These are phyloP conservation scores for Podila epigama DNA, from an alignment of 192 early-diverging fungal species.

Conservation along the genomic window DNA sequence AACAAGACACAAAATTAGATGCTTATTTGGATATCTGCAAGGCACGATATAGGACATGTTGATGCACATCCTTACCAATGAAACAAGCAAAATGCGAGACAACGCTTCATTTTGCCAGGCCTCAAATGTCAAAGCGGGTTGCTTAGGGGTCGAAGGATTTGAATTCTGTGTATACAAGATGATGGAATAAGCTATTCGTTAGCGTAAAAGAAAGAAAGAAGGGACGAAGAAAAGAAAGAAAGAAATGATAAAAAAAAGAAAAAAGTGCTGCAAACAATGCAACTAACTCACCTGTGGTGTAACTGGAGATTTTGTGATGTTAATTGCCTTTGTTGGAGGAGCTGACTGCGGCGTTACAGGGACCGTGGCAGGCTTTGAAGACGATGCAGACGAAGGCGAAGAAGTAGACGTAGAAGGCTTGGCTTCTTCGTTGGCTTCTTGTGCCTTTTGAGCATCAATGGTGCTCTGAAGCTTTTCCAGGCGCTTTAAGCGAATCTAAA, in stretches of 20 bases:
- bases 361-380: not conserved
- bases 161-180: constrained; percentile 4
- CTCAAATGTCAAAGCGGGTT: constrained; percentile 58
- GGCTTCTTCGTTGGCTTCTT: constrained; percentile 3
- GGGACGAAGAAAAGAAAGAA: not conserved
- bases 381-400: constrained; percentile 3
- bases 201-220: not conserved
- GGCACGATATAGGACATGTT: not conserved
- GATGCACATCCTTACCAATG: constrained; percentile 66
- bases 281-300: not conserved
- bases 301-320: constrained; percentile 4
- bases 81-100: constrained; percentile 78
- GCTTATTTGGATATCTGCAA: not conserved
- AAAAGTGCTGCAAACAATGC: no score
- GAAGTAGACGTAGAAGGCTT: not conserved
- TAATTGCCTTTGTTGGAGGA: not conserved
- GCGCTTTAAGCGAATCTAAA: constrained; percentile 70
- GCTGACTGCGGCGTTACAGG: constrained; percentile 2
- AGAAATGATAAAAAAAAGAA: no score
- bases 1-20: not conserved
- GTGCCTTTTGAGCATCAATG: constrained; percentile 13
- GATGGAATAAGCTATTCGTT: no score
- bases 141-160: constrained; percentile 19
- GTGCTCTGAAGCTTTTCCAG: constrained; percentile 63
- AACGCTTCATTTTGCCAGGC: constrained; percentile 89